These are phyloP conservation scores for Sicyos edulis DNA, from an alignment of 306 rosid genomes.

Conservation along the genomic window DNA sequence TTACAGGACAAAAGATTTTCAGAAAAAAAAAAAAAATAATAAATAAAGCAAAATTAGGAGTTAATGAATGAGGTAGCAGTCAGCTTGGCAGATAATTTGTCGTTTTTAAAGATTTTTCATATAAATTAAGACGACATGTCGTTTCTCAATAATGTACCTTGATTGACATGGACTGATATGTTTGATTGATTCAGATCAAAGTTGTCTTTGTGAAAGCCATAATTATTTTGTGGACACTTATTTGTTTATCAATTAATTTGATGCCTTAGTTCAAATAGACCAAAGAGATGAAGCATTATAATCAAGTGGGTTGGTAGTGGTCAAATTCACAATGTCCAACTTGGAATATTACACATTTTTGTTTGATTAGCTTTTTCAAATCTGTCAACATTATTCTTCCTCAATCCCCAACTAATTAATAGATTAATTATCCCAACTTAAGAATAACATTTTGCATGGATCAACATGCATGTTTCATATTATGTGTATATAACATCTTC, in stretches of 20 bases:
- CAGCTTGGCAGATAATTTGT: background rate
- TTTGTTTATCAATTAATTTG: background rate
- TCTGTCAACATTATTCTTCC: background rate
- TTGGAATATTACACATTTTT: slow-evolving; percentile 5
- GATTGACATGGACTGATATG: slow-evolving; percentile 6
- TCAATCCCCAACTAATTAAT: background rate
- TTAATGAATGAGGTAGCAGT: slow-evolving; percentile 1
- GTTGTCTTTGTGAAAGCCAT: background rate
- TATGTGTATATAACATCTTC: background rate
- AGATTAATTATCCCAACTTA: background rate
- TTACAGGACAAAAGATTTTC: background rate
- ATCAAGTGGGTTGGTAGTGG: slow-evolving; percentile 15
- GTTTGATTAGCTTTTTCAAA: background rate
- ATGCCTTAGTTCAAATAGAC: background rate
- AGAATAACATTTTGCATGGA: background rate
- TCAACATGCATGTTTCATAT: background rate
- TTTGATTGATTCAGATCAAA: slow-evolving; percentile 1
- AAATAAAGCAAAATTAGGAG: background rate
- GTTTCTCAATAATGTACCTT: slow-evolving; percentile 11
- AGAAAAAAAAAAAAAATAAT: no score
- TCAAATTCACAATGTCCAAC: slow-evolving; percentile 13
- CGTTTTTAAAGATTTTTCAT: no score
- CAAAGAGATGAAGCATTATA: background rate
- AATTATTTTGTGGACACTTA: background rate
- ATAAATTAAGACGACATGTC: background rate